These are phyloP conservation scores for Colletotrichum falcatum DNA, from an alignment of 2,329 filamentous ascomycete species.

Conservation along the genomic window DNA sequence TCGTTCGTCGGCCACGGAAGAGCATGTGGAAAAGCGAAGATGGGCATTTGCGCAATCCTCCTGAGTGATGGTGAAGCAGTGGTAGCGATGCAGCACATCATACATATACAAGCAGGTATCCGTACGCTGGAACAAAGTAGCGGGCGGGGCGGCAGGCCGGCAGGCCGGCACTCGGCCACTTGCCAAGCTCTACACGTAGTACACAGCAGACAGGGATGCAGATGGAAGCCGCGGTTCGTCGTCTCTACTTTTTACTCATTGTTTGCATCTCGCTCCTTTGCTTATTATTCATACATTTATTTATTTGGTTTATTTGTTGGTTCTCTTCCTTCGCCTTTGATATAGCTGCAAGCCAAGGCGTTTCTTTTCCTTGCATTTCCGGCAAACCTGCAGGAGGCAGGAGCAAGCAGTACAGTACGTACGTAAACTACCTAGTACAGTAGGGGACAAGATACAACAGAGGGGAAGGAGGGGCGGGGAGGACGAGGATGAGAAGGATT, in stretches of 20 bases:
- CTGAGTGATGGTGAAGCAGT: not conserved
- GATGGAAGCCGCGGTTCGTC: not conserved
- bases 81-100: not conserved
- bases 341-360: not conserved
- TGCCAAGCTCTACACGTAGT: too few species aligned
- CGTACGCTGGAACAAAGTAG: not conserved
- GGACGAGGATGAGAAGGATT: constrained; percentile 1
- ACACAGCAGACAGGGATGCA: too few species aligned
- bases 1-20: not conserved
- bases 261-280: not conserved
- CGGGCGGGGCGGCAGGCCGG: constrained; percentile 6
- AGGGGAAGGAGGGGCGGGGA: not conserved
- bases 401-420: not conserved
- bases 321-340: not conserved
- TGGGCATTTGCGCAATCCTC: not conserved
- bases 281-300: not conserved
- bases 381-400: not conserved
- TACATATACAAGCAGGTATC: not conserved
- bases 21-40: constrained; percentile 1
- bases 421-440: too few species aligned
- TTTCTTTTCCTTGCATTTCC: not conserved
- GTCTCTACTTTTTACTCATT: not conserved
- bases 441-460: not conserved
- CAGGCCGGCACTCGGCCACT: too few species aligned
- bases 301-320: not conserved